Base-by-base conservation (phyloP, 306 rosid genomes). In the Cercis canadensis region DNA sequence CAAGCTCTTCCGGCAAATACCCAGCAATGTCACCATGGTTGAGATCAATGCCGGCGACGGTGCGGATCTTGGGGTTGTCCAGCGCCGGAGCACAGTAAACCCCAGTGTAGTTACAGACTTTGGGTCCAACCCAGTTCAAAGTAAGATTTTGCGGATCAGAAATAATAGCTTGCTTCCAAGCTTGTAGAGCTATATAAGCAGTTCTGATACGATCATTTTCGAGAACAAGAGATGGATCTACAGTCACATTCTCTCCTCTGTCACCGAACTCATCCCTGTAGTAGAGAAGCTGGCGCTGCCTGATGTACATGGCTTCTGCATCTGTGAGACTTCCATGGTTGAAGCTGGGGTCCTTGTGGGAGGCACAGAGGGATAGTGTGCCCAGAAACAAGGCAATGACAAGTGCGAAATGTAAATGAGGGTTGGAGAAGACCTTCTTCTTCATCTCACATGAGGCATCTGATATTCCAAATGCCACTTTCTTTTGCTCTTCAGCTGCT, bases 21-120 rank as follows among this genome's bases (percentile, higher is more conserved):
- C 99, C 99, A 14, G 99, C 99, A 68, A 94, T 94, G 84, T 94
- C 99, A 36, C 87, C 96, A 32, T 89, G 97, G 82, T 94, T 94
- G 69, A 94, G 96, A 70, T 94, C 98, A 75, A 94, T 87, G 18
- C 98, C 98, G 39, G 98, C 97, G 18, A 94, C 97, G 24, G 96
- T 87, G 1, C 69, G 79, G 84, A 89, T 83, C 61, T 39, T 69
- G 15, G 21, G 83, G 74, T 94, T 74, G 65, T 90, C 96, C 2
- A 18, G 84, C 0, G 98, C 96, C 0, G 24, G 76, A 16, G 98
- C 89, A 67, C 98, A 94, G 91, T 46, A 94, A 14, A 94, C 95
- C 0, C 73, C 82, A 3, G 52, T 68, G 85, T 94, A 94, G 65
- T 9, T 41, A 65, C 98, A 94, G 14, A 94, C 97, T 8, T 83